Base-by-base conservation (phyloP, 2,329 filamentous ascomycete species). In the Talaromyces pinophilus region DNA sequence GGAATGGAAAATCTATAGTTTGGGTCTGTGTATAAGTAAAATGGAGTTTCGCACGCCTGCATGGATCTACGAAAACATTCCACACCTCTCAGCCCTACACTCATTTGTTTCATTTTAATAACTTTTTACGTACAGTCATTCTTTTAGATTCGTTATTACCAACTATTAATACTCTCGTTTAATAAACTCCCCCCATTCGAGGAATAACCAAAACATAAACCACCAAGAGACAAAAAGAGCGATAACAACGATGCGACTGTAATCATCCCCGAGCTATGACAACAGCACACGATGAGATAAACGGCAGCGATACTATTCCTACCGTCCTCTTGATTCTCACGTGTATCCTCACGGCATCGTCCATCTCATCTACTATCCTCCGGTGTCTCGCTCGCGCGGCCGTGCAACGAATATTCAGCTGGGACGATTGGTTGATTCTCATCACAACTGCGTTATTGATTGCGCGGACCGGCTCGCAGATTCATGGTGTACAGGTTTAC, bases 291-390 rank as follows among this genome's bases (percentile, higher is more conserved):
- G n/a, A 57, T 40, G 54, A 57, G 3, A 6, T 22, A 3, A 6
- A 57, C 54, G 30, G 52, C 52, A 57, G 54, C 54, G 54, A 38
- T 22, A 57, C 54, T 1, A 40, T 22, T 38, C 30, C 54, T 57
- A 57, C 54, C 33, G n/a, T 57, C 33, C 33, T 63, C 35, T 33
- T 63, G 17, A 30, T 63, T 30, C 46, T 63, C 11, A 63, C 61
- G 15, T 54, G 61, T 17, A 42, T 63, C 11, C 35, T 63, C 35
- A 63, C 61, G 8, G 22, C 50, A 44, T 30, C 42, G 1, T 54
- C 48, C 10, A 11, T 55, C 33, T n/a, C 54, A 0, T 54, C 48
- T 6, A 63, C 61, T 30, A 35, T 46, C 15, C 48, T 63, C 3
- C 61, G 61, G 13, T 63, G 48, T 44, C 17, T 54, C 35, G 61